These are phyloP conservation scores for Amorphotheca resinae DNA, from an alignment of 495 filamentous ascomycete genomes.

Conservation along the genomic window DNA sequence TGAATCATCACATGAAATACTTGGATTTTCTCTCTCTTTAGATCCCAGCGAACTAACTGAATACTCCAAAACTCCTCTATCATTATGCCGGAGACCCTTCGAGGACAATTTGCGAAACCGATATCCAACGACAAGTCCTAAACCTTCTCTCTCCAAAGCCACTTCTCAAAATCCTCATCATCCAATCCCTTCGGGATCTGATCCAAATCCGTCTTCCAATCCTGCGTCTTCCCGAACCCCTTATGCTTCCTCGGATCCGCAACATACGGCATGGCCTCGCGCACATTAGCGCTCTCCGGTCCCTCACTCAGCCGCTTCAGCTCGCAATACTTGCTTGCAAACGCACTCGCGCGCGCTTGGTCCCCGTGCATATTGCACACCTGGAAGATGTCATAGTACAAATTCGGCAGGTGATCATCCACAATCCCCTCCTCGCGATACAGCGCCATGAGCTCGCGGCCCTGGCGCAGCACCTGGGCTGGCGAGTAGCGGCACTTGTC, in stretches of 20 bases:
- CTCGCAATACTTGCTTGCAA: constrained; percentile 29
- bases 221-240: constrained; percentile 23
- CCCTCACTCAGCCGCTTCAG: constrained; percentile 25
- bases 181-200: constrained; percentile 24
- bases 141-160: constrained; percentile 31
- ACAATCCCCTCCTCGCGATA: constrained; percentile 24
- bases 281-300: constrained; percentile 22
- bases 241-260: constrained; percentile 25
- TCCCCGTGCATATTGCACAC: constrained; percentile 33
- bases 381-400: constrained; percentile 35
- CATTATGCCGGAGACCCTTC: too few relatives aligned
- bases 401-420: constrained; percentile 20
- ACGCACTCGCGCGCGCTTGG: constrained; percentile 30
- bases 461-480: constrained; percentile 20
- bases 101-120: too few relatives aligned
- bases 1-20: too few relatives aligned
- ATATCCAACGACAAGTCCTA: too few relatives aligned
- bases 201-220: constrained; percentile 25
- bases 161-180: constrained; percentile 28
- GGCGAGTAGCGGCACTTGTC: constrained; percentile 15
- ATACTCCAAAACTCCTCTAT: too few relatives aligned
- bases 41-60: too few relatives aligned
- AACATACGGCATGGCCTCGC: constrained; percentile 23
- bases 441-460: constrained; percentile 20
- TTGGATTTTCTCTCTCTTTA: too few relatives aligned